These are phyloP conservation scores for Pseudocercospora vitis DNA, from an alignment of 2,329 filamentous ascomycete genomes.

Conservation along the genomic window DNA sequence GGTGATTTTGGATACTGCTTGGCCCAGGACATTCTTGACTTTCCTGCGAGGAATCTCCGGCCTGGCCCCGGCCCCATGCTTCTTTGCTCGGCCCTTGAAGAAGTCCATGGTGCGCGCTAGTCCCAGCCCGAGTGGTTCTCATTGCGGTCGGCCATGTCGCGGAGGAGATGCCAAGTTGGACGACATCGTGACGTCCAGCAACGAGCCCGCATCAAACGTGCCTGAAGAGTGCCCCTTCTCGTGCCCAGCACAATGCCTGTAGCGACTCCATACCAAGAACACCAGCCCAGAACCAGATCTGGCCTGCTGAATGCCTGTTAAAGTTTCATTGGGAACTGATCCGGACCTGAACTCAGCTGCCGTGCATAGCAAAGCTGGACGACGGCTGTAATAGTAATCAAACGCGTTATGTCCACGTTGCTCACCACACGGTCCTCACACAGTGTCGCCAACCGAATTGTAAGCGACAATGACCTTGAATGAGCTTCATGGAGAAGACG, in stretches of 20 bases:
- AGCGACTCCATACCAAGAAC: background rate
- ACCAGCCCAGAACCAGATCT: slow-evolving; percentile 1
- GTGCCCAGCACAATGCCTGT: background rate
- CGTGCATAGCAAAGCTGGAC: background rate
- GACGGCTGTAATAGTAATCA: background rate
- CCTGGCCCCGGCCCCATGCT: background rate
- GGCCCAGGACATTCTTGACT: slow-evolving; percentile 2
- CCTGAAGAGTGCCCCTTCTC: background rate
- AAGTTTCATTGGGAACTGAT: background rate
- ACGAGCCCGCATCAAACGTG: no score
- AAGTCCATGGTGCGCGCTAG: slow-evolving; percentile 1
- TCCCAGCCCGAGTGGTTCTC: background rate
- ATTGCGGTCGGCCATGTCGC: slow-evolving; percentile 1
- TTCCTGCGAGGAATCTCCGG: slow-evolving; percentile 3
- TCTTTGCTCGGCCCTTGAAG: slow-evolving; percentile 5
- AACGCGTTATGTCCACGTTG: background rate
- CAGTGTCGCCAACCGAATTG: no score
- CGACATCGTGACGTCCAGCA: no score
- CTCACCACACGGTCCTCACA: no score
- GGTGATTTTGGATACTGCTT: background rate
- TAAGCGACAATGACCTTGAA: no score
- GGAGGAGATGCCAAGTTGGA: background rate
- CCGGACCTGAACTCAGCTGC: slow-evolving; percentile 1
- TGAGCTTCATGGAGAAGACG: no score
- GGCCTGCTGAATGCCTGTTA: slow-evolving; percentile 1